Percentiles rank a stretch among this genome's conserved stretches.
Conservation (phyloP, 2,329 filamentous ascomycete genomes). For the Talaromyces sp. region DNA sequence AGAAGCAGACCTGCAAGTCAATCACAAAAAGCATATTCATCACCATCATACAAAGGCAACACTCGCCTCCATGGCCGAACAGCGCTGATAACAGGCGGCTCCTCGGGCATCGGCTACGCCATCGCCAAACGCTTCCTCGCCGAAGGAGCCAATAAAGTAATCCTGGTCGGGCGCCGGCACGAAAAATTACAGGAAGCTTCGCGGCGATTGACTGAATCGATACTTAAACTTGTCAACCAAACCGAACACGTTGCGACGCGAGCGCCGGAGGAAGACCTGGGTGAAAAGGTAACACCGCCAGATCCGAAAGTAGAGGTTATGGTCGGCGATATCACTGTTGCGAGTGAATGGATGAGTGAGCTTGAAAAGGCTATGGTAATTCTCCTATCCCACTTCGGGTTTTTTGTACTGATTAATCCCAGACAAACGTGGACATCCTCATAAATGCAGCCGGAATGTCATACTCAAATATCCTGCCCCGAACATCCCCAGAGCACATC, state of each 20-base stretch:
- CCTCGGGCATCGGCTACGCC: constrained; percentile 66
- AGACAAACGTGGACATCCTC: constrained; percentile 55
- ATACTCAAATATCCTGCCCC: constrained; percentile 62
- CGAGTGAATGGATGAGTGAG: constrained; percentile 33
- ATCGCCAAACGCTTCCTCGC: constrained; percentile 65
- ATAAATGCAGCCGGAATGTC: constrained; percentile 78
- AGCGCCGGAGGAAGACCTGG: constrained; percentile 22
- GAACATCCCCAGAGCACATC: constrained; percentile 51
- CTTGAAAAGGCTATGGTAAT: constrained; percentile 40
- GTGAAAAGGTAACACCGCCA: neutral
- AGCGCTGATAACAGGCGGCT: constrained; percentile 65
- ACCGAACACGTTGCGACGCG: constrained; percentile 21
- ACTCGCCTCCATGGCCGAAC: constrained; percentile 33
- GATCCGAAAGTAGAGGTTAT: constrained; percentile 26
- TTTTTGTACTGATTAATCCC: neutral
- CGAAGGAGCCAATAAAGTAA: constrained; percentile 56
- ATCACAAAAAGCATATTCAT: constrained; percentile 20
- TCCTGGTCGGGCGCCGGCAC: constrained; percentile 60
- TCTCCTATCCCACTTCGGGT: no score
- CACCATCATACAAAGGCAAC: neutral
- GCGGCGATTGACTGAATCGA: constrained; percentile 22
- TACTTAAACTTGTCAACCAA: neutral
- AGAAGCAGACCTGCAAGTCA: neutral
- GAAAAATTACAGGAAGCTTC: constrained; percentile 45
- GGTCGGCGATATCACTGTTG: constrained; percentile 39